phyloP scores from a whole-genome alignment of 768 basidiomycete genomes.

The Collybiopsis confluens region DNA sequence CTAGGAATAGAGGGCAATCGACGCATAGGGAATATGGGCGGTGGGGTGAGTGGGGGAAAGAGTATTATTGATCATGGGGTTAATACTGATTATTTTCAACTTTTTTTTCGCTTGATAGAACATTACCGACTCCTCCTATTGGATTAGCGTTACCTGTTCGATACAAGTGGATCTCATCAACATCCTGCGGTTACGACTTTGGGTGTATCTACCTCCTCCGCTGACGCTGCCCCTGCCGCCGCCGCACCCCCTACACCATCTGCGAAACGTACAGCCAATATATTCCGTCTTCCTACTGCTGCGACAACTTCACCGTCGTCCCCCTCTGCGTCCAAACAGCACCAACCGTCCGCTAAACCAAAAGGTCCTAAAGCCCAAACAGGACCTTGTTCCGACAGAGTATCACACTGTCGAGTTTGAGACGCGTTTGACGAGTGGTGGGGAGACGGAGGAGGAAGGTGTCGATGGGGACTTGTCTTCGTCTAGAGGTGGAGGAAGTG shows the following conservation, averaged over 20 bases:
- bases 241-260: not conserved
- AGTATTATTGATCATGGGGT: no score
- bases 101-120: no score
- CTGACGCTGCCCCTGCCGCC: no score
- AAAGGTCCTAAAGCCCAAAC: slow-evolving; percentile 18
- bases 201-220: not conserved
- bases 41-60: no score
- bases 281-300: not conserved
- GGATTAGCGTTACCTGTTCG: not conserved
- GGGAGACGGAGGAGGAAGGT: slow-evolving; percentile 26
- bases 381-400: slow-evolving; percentile 51
- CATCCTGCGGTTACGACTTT: no score
- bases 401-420: slow-evolving; percentile 82
- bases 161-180: no score
- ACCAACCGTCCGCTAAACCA: not conserved
- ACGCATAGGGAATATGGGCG: not conserved
- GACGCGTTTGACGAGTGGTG: slow-evolving; percentile 65
- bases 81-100: no score
- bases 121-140: not conserved
- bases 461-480: no score
- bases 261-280: not conserved
- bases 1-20: not conserved
- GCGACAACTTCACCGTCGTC: not conserved
- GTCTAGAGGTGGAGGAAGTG: slow-evolving; percentile 31
- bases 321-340: not conserved